Base-by-base conservation (phyloP, 164 flowering plant genomes). In the Sextonia rubra region DNA sequence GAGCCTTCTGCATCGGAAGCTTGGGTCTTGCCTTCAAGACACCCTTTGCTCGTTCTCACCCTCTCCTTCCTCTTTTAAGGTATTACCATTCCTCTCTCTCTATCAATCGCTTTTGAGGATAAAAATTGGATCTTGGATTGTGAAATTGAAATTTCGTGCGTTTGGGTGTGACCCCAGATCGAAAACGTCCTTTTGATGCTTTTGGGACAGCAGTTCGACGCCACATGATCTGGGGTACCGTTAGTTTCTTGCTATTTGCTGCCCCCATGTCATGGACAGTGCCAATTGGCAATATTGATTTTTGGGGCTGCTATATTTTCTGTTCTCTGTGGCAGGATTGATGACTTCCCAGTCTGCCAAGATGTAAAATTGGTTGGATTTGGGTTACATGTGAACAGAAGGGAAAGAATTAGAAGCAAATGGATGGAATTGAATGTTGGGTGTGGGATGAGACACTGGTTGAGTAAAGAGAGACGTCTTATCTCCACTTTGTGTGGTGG, bases 21-120 rank as follows among this genome's bases (percentile, higher is more conserved):
- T 58, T 56, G 70, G 70, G 70, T 24, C 20, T 68, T 25, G 20
- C 47, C 24, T 58, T 1, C 64, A 70, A 70, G 48, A n/a, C 64
- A 52, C 63, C 64, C 15, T 70, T 61, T 27, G 12, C 27, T 27
- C 72, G 20, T n/a, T 29, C 72, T 70, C 72, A 17, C 25, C 48
- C 72, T 1, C 64, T 70, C 49, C 24, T 25, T 70, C 48, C 15
- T 58, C n/a, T 49, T 48, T 52, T 52, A 15, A 3, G 20, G n/a
- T 52, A 14, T 52, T 26, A 20, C 47, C 55, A 20, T 69, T 22
- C 55, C 37, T 22, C 25, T 37, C 22, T 47, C 15, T 48, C 25
- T n/a, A 2, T 23, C 1, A 22, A n/a, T 69, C 49, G 6, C 52
- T 26, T 24, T 0, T 48, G 71, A 9, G 44, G 44, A 37, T 37